Evolutionary conservation across 1,284 basidiomycete genomes (phyloP).

Genomic region (Cutaneotrichosporon curvatum): DNA sequence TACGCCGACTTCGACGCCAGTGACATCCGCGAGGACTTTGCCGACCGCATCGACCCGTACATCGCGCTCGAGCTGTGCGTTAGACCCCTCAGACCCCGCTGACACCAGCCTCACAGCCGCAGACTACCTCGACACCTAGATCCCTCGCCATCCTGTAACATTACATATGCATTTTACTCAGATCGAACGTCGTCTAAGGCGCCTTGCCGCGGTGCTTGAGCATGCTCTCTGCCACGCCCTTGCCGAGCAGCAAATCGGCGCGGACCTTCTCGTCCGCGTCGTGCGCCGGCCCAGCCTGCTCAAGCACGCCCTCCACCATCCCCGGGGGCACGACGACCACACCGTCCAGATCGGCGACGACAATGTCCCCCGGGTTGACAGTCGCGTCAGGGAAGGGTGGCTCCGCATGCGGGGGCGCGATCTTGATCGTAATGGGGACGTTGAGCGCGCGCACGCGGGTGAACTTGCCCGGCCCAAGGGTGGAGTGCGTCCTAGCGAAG

Average conservation of each 20-base stretch:
- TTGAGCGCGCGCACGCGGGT: conserved; percentile 75
- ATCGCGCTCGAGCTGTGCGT: conserved; percentile 54
- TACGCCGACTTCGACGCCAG: conserved; percentile 46
- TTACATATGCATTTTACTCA: conserved; percentile 1
- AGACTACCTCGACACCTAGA: conserved; percentile 44
- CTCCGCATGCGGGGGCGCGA: conserved; percentile 7
- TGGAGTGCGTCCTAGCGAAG: conserved; percentile 29
- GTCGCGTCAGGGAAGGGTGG: conserved; percentile 49
- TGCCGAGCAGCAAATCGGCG: conserved; percentile 67
- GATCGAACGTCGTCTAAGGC: conserved; percentile 4
- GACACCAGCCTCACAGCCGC: conserved; percentile 44
- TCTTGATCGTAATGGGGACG: conserved; percentile 60
- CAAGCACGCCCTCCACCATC: conserved; percentile 56
- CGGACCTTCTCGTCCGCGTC: conserved; percentile 67
- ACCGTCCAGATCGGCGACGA: conserved; percentile 82
- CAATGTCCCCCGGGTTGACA: conserved; percentile 71
- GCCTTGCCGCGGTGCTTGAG: conserved; percentile 49
- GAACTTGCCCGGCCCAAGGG: conserved; percentile 76
- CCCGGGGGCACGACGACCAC: conserved; percentile 71
- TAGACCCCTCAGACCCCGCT: neutral
- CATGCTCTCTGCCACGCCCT: conserved; percentile 69
- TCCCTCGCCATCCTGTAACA: conserved; percentile 2
- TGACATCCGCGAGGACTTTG: conserved; percentile 52
- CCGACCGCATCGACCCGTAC: conserved; percentile 52
- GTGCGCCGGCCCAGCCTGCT: conserved; percentile 56